Percentiles rank a stretch among this genome's conserved stretches.
phyloP scores from a whole-genome alignment of 352 stramenopile species.

The Poterioochromonas sp. region DNA sequence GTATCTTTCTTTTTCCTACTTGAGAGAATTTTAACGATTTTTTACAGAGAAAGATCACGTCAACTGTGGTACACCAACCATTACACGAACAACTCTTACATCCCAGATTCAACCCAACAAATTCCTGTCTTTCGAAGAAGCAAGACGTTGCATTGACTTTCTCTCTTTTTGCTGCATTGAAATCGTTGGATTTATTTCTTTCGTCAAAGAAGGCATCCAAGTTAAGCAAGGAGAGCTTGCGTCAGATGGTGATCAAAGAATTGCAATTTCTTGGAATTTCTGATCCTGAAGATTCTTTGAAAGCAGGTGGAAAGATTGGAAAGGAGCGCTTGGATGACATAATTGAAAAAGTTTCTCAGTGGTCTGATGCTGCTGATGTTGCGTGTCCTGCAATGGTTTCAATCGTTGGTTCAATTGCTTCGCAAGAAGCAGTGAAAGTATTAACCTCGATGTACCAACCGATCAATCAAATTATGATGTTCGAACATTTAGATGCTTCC shows the following conservation, averaged over 20 bases:
- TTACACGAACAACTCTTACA: neutral
- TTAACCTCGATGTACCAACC: conserved; percentile 81
- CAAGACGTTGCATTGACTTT: neutral
- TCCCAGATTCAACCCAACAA: neutral
- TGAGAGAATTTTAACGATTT: no score
- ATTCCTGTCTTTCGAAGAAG: neutral
- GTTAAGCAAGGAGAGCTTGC: neutral
- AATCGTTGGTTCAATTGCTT: conserved; percentile 78
- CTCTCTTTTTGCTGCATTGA: neutral
- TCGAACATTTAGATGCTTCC: conserved; percentile 79
- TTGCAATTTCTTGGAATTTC: neutral
- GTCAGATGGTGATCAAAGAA: neutral
- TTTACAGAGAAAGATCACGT: no score
- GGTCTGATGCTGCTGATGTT: conserved; percentile 46
- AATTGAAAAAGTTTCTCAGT: conserved; percentile 54
- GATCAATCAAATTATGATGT: conserved; percentile 85
- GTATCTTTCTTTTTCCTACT: no score
- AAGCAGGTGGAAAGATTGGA: neutral
- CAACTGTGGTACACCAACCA: no score
- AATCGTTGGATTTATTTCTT: neutral
- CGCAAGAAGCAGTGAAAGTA: conserved; percentile 78
- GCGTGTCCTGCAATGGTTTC: conserved; percentile 76
- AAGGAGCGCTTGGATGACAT: conserved; percentile 34
- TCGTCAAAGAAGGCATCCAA: no score
- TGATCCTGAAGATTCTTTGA: neutral